Evolutionary conservation across 495 filamentous ascomycete genomes (phyloP).

Genomic region (Aspergillus nanangensis): DNA sequence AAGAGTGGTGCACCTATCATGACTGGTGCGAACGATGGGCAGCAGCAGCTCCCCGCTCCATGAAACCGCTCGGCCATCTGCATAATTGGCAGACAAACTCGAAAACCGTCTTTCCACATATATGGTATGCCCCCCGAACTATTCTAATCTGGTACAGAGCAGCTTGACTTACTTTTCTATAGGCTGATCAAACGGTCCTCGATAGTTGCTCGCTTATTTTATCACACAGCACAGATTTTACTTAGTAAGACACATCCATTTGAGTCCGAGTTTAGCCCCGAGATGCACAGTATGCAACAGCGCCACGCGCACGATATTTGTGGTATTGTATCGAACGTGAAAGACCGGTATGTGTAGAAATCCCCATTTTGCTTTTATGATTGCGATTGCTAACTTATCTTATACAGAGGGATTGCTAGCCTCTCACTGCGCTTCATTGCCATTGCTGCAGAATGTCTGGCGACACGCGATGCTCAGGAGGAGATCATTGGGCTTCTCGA

Average conservation of each 20-base stretch:
- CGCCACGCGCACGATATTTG: slow-evolving; percentile 77
- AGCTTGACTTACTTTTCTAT: slow-evolving; percentile 1
- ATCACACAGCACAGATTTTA: slow-evolving; percentile 77
- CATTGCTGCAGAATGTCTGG: slow-evolving; percentile 73
- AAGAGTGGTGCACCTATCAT: slow-evolving; percentile 75
- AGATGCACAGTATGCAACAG: slow-evolving; percentile 65
- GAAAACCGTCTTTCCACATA: slow-evolving; percentile 77
- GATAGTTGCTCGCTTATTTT: slow-evolving; percentile 82
- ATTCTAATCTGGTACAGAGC: no score
- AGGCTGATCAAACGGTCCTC: slow-evolving; percentile 81
- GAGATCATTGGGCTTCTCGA: slow-evolving; percentile 78
- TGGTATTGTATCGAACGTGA: slow-evolving; percentile 80
- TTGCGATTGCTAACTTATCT: slow-evolving; percentile 13
- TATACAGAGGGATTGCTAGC: slow-evolving; percentile 61
- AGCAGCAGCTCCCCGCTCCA: slow-evolving; percentile 68
- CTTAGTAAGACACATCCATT: slow-evolving; percentile 77
- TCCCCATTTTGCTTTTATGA: not conserved
- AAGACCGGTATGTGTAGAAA: slow-evolving; percentile 53
- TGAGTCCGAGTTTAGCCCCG: slow-evolving; percentile 43
- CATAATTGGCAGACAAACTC: slow-evolving; percentile 61
- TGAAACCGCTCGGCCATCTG: slow-evolving; percentile 80
- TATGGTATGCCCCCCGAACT: no score
- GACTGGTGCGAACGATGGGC: slow-evolving; percentile 78
- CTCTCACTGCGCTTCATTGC: slow-evolving; percentile 74
- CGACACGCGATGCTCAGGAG: slow-evolving; percentile 66